Conservation (phyloP, 805 yeast species). For the Spencermartinsiella europaea region DNA sequence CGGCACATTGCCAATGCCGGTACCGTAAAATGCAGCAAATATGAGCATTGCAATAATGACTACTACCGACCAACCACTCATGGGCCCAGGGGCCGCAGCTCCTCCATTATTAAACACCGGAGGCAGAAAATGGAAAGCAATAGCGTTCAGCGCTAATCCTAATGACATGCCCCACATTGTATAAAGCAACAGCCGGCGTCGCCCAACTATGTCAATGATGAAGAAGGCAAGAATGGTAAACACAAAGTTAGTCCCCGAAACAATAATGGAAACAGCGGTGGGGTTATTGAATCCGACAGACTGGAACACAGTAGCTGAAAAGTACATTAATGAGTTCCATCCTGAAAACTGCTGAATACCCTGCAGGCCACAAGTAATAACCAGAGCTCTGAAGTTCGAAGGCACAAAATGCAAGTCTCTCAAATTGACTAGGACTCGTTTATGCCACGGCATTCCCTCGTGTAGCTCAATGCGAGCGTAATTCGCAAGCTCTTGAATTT, state of each 20-base stretch:
- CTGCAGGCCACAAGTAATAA: conserved; percentile 89
- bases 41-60: conserved; percentile 80
- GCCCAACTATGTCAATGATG: conserved; percentile 81
- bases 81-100: conserved; percentile 33
- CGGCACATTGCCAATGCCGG: conserved; percentile 95
- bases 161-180: conserved; percentile 84
- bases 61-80: conserved; percentile 82
- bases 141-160: conserved; percentile 73
- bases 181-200: conserved; percentile 70
- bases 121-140: conserved; percentile 85
- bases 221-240: conserved; percentile 82
- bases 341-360: conserved; percentile 97
- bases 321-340: conserved; percentile 93
- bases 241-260: conserved; percentile 91
- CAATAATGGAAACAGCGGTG: conserved; percentile 89
- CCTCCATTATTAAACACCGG: conserved; percentile 47
- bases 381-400: conserved; percentile 78
- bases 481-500: conserved; percentile 59
- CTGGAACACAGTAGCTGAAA: conserved; percentile 86
- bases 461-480: conserved; percentile 17
- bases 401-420: conserved; percentile 32
- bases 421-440: conserved; percentile 27
- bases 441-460: conserved; percentile 15
- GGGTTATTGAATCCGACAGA: conserved; percentile 84
- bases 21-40: conserved; percentile 84